These are phyloP conservation scores for Rhodomyrtus tomentosa DNA, from an alignment of 345 rosid genomes.

Conservation along the genomic window DNA sequence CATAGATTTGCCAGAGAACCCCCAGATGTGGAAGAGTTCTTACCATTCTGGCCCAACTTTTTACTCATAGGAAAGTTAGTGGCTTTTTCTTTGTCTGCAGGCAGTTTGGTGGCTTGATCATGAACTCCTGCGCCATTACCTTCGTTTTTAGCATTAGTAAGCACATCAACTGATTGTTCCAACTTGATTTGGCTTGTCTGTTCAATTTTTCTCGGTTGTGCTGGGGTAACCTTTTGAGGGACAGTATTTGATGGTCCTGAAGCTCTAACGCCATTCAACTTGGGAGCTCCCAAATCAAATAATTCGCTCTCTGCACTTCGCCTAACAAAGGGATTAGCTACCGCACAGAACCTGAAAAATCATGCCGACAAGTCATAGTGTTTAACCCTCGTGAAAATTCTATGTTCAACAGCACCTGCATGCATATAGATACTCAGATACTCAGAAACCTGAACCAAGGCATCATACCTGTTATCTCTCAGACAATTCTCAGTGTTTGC, in stretches of 20 bases:
- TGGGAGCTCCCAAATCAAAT: conserved; percentile 15
- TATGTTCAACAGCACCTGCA: background rate
- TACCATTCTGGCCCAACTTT: conserved; percentile 32
- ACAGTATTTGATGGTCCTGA: conserved; percentile 16
- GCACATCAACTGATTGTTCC: conserved; percentile 11
- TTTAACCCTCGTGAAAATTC: background rate
- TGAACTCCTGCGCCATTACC: conserved; percentile 12
- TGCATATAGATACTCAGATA: conserved; percentile 6
- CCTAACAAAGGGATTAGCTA: conserved; percentile 55
- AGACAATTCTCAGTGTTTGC: conserved; percentile 52
- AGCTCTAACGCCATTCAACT: conserved; percentile 17
- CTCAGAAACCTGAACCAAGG: background rate
- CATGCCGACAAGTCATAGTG: background rate
- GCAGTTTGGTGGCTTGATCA: conserved; percentile 21
- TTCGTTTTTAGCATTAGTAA: conserved; percentile 31
- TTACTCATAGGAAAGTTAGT: conserved; percentile 16
- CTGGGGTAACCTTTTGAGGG: conserved; percentile 8
- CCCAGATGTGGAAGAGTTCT: conserved; percentile 30
- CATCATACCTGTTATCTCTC: conserved; percentile 70
- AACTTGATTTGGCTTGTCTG: conserved; percentile 24
- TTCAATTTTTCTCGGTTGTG: conserved; percentile 24
- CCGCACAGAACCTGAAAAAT: conserved; percentile 64
- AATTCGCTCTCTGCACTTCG: conserved; percentile 34
- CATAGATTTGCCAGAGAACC: conserved; percentile 61
- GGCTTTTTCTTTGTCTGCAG: conserved; percentile 30